Conservation (phyloP, 202 grass and related monocot species). For the Zoysia matrella region DNA sequence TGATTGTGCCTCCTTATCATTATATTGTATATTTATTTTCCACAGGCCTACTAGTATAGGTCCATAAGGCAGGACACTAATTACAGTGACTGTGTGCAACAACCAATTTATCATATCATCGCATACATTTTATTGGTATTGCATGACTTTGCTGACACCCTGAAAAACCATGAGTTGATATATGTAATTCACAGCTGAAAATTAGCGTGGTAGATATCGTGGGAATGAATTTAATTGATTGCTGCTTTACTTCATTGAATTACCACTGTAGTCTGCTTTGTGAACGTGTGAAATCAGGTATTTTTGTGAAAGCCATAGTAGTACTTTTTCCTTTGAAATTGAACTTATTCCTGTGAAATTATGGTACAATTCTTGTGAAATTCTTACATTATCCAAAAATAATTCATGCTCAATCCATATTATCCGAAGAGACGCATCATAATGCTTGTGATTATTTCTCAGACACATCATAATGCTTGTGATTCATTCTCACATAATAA, state of each 20-base stretch:
- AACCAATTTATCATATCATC: conserved; percentile 25
- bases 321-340: neutral
- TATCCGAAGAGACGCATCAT: neutral
- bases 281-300: neutral
- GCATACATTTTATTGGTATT: neutral
- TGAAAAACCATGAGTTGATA: conserved; percentile 8
- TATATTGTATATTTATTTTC: conserved; percentile 11
- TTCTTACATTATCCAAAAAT: no score
- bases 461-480: neutral
- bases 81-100: conserved; percentile 16
- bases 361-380: no score
- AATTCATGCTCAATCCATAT: neutral
- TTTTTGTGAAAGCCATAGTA: conserved; percentile 23
- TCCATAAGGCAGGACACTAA: neutral
- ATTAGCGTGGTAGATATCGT: neutral
- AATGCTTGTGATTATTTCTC: neutral
- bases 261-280: neutral
- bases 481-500: conserved; percentile 2
- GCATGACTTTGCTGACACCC: neutral
- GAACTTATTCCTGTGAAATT: neutral
- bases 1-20: neutral
- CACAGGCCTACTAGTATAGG: neutral
- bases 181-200: neutral
- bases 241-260: conserved; percentile 12
- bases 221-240: neutral